Base-by-base conservation (phyloP, 176 grass and related monocot genomes). In the Alopecurus myosuroides region DNA sequence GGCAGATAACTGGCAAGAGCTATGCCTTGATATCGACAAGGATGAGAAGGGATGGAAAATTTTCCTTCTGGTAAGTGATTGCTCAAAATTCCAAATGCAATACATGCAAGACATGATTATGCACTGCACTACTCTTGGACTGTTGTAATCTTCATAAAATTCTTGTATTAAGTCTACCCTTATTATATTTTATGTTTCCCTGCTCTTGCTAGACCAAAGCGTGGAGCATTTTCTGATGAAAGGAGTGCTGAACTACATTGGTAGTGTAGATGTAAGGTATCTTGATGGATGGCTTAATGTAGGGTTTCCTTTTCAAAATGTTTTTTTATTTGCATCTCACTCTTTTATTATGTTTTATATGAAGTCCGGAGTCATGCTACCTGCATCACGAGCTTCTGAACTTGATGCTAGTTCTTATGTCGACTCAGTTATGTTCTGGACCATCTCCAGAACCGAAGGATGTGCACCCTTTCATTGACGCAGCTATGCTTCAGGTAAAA, bases 321-420 rank as follows among this genome's bases (percentile, higher is more conserved):
- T 15, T 64, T 31, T 61, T 78, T 50, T 36, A 62, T 83, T 63
- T 88, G 66, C 50, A 70, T 80, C 86, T 93, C 30, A 88, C 70
- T 88, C 44, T 78, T 36, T 44, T 72, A 28, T 84, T 71, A 88
- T 83, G 25, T 65, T 80, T 40, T 72, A 65, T 87, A 88, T 85
- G 82, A 89, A 99, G 97, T 94, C 76, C 53, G 79, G 89, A 89
- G 26, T 92, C 97, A 65, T 90, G 90, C 86, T 92, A 94, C 81
- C 91, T 99, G 34, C 93, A 99, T 84, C 91, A 99, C 41, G 97
- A 99, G 82, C 88, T 99, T 72, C 82, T 99, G 67, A 99, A 99
- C 84, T 89, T 99, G 85, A 85, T 99, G 86, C 87, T 99, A 81
- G 97, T 99, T 72, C 88, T 94, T 61, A 94, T 99, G 97, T 99